Evolutionary conservation across 2,329 filamentous ascomycete genomes (phyloP).

Genomic region (Colletotrichum phormii): DNA sequence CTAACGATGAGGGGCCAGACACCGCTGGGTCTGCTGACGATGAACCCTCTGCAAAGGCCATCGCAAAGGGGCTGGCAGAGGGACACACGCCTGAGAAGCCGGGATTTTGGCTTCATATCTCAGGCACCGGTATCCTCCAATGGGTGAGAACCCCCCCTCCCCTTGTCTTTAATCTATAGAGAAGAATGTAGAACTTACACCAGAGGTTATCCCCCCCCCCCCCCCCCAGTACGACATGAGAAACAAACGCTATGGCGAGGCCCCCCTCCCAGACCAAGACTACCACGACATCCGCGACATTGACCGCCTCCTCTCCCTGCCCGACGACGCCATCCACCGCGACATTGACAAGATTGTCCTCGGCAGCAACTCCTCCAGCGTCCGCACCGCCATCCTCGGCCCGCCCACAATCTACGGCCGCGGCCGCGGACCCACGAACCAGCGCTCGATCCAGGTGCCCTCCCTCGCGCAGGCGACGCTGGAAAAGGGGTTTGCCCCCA

Average conservation of each 20-base stretch:
- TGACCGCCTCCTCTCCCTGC: constrained; percentile 64
- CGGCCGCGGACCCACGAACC: constrained; percentile 61
- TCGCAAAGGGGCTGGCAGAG: constrained; percentile 57
- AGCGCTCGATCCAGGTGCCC: constrained; percentile 62
- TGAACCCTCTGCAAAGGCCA: constrained; percentile 53
- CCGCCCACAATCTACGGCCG: constrained; percentile 65
- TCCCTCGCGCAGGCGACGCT: constrained; percentile 54
- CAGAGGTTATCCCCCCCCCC: constrained; percentile 17
- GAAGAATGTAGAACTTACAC: constrained; percentile 15
- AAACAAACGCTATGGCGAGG: constrained; percentile 56
- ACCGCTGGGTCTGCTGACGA: constrained; percentile 62
- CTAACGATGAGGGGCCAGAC: constrained; percentile 46
- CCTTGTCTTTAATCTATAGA: not conserved
- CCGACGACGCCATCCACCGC: constrained; percentile 70
- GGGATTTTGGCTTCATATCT: constrained; percentile 63
- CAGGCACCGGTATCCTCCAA: constrained; percentile 60
- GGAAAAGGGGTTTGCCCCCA: constrained; percentile 55
- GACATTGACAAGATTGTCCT: constrained; percentile 77
- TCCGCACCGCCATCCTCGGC: constrained; percentile 59
- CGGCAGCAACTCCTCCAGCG: constrained; percentile 47
- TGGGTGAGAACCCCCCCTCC: constrained; percentile 42
- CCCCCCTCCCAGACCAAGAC: constrained; percentile 54
- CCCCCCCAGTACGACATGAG: constrained; percentile 50
- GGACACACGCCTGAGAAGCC: constrained; percentile 57
- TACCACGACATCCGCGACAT: constrained; percentile 72